Base-by-base conservation (phyloP, 2,329 filamentous ascomycete species). In the Neonectria neomacrospora region DNA sequence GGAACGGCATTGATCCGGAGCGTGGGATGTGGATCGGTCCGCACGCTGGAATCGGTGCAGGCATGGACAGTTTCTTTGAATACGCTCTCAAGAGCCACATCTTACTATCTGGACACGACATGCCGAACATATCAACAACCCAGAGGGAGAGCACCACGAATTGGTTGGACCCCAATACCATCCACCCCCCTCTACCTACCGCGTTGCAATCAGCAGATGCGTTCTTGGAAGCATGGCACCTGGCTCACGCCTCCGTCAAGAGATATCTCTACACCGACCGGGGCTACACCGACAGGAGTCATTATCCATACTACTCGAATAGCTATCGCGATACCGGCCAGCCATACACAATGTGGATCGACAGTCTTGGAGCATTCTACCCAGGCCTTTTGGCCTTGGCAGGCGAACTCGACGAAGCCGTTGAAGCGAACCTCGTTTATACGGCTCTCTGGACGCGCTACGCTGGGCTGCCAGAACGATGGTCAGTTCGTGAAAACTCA, bases 51-150 rank as follows among this genome's bases (percentile, higher is more conserved):
- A 97, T 99, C 71, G 96, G 96, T 53, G 96, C 96, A 8, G 96
- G 96, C 41, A 93, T 97, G 73, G 96, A 99, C 80, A 97, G 94
- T 79, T 99, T 99, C 80, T 98, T 97, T 74, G 96, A 99, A 80
- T 99, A 99, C 78, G 94, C 96, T 3, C 86, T 98, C 73, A 99
- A 99, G 79, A 94, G 94, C 18, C 90, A 97, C 75, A 92, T 99
- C 63, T 80, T 99, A 23, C 87, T 98, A 22, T 97, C 95, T 2
- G 92, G 93, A 1, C 88, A 91, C 61, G 84, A 83, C 14, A 77
- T 84, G 64, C 86, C 86, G 3, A 90, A 90, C 66, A 61, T 67
- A 5, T 76, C 79, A 3, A 70, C 67, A 5, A 79, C 67, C 77
- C 82, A 22, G 77, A 79, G 67, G 73, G 82, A 67, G 75, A 81